phyloP scores from a whole-genome alignment of 192 early-diverging fungal genomes.

The Phycomyces blakesleeanus region DNA sequence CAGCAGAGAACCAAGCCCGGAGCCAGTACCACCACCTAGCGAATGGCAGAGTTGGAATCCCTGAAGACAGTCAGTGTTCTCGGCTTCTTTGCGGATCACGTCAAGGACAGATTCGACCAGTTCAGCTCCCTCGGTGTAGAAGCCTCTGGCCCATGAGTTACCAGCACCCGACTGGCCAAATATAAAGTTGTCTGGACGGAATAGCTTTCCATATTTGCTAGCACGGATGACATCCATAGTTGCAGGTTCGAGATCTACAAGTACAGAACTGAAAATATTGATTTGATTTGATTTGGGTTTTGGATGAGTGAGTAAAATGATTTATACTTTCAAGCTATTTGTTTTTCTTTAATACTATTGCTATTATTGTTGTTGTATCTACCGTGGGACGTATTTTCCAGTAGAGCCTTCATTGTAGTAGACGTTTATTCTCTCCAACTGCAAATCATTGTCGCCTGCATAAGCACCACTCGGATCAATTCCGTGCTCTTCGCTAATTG shows the following conservation, averaged over 20 bases:
- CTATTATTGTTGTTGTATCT: not conserved
- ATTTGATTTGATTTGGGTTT: too few species aligned
- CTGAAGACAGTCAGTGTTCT: slow-evolving; percentile 62
- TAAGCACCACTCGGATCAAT: slow-evolving; percentile 61
- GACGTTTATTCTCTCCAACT: slow-evolving; percentile 79
- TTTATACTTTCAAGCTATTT: not conserved
- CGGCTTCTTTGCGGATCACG: slow-evolving; percentile 63
- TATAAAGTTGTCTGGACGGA: slow-evolving; percentile 71
- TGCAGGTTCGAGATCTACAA: slow-evolving; percentile 78
- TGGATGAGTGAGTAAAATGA: too few species aligned
- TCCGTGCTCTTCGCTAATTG: slow-evolving; percentile 78
- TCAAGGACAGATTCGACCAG: slow-evolving; percentile 64
- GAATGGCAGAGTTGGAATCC: slow-evolving; percentile 76
- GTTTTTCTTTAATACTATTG: not conserved
- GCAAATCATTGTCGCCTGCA: slow-evolving; percentile 57
- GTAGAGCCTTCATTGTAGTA: slow-evolving; percentile 74
- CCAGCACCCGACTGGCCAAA: slow-evolving; percentile 77
- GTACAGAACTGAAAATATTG: slow-evolving; percentile 42
- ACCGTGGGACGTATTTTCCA: slow-evolving; percentile 69
- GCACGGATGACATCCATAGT: slow-evolving; percentile 62
- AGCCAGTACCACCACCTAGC: slow-evolving; percentile 72
- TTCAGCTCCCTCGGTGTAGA: slow-evolving; percentile 78
- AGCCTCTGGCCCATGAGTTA: slow-evolving; percentile 94
- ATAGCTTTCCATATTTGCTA: slow-evolving; percentile 55
- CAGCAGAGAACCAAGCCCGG: slow-evolving; percentile 67